Evolutionary conservation across 2,329 filamentous ascomycete species (phyloP).

Genomic region (Calonectria pseudoreteaudii): DNA sequence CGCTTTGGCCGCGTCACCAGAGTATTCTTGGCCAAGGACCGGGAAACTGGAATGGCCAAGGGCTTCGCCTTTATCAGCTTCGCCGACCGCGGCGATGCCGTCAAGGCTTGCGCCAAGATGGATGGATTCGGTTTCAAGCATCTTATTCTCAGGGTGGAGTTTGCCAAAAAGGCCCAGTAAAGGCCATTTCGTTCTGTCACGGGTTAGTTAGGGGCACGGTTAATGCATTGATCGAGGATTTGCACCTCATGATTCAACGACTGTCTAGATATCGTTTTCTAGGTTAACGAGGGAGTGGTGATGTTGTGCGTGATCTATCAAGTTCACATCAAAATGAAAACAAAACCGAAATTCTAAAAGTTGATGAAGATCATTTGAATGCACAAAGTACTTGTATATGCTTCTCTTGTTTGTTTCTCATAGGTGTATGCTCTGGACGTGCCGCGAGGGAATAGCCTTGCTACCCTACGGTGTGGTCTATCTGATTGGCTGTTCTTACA

Average conservation of each 20-base stretch:
- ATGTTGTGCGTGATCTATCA: conserved; percentile 36
- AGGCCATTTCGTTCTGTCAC: conserved; percentile 45
- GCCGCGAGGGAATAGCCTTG: neutral
- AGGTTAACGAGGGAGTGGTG: conserved; percentile 36
- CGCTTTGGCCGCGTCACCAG: conserved; percentile 95
- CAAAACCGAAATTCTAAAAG: conserved; percentile 10
- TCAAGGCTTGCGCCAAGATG: conserved; percentile 96
- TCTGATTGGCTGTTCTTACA: neutral
- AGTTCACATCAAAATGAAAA: conserved; percentile 27
- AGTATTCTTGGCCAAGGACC: conserved; percentile 97
- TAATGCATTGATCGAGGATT: conserved; percentile 45
- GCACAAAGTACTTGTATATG: neutral
- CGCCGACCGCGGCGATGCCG: conserved; percentile 88
- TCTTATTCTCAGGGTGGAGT: conserved; percentile 87
- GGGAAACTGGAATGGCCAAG: conserved; percentile 96
- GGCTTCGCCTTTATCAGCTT: conserved; percentile 99
- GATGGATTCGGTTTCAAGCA: conserved; percentile 94
- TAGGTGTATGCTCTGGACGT: neutral
- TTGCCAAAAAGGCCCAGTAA: conserved; percentile 78
- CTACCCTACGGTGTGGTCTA: neutral
- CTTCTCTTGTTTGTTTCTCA: neutral
- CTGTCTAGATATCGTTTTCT: conserved; percentile 35
- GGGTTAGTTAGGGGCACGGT: conserved; percentile 46
- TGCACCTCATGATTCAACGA: conserved; percentile 45
- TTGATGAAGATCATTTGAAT: neutral